phyloP scores from a whole-genome alignment of 78 protist genomes.

The Andalucia godoyi region DNA sequence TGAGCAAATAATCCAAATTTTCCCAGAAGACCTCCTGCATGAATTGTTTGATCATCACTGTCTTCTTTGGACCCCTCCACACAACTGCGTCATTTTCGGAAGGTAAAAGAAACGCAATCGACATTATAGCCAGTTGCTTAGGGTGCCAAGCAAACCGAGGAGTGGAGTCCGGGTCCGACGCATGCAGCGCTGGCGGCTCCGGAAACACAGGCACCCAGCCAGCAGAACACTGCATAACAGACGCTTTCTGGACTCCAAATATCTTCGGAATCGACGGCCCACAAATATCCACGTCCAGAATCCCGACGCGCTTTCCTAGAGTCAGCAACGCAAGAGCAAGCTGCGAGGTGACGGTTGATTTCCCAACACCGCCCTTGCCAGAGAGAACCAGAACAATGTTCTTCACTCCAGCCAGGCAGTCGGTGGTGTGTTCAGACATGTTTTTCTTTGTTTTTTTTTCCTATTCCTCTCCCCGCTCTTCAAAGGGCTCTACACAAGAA shows the following conservation, averaged over 20 bases:
- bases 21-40: slow-evolving; percentile 69
- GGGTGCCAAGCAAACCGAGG: too few species aligned
- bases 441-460: too few species aligned
- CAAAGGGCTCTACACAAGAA: too few species aligned
- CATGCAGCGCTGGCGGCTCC: too few species aligned
- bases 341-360: slow-evolving; percentile 44
- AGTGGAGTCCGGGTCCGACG: too few species aligned
- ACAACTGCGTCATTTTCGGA: slow-evolving; percentile 68
- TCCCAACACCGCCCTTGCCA: slow-evolving; percentile 91
- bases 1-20: slow-evolving; percentile 59
- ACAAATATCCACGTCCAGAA: slow-evolving; percentile 83
- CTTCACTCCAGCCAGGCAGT: too few species aligned
- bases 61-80: slow-evolving; percentile 90
- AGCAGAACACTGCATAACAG: too few species aligned
- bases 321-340: slow-evolving; percentile 32
- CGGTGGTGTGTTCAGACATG: too few species aligned
- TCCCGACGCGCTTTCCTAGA: slow-evolving; percentile 46
- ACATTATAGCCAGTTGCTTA: slow-evolving; percentile 42
- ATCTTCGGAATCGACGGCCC: slow-evolving; percentile 73
- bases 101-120: slow-evolving; percentile 54
- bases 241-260: too few species aligned
- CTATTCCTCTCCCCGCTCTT: too few species aligned
- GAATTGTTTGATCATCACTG: slow-evolving; percentile 67
- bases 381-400: slow-evolving; percentile 45
- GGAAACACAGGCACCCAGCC: slow-evolving; percentile 69